phyloP scores from a whole-genome alignment of 371 early-diverging fungal species.

The Smittium culicis region DNA sequence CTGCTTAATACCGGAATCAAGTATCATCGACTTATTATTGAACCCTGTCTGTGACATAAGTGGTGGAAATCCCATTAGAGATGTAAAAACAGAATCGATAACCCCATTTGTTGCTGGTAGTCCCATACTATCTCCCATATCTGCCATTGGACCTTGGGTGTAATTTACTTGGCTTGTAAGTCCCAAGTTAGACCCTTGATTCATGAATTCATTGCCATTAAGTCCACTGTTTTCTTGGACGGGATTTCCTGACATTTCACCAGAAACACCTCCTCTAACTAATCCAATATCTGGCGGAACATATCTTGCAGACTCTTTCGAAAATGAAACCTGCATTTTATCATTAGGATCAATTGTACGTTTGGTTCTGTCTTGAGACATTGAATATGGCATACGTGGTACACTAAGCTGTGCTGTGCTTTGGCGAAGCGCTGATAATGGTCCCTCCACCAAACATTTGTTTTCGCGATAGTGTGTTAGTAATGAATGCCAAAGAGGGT shows the following conservation, averaged over 20 bases:
- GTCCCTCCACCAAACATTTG: slow-evolving; percentile 87
- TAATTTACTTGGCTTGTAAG: neutral
- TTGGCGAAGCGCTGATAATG: slow-evolving; percentile 66
- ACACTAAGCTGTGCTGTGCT: slow-evolving; percentile 27
- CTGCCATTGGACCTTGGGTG: neutral
- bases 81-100: slow-evolving; percentile 3
- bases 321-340: neutral
- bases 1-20: neutral
- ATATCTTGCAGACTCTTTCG: neutral
- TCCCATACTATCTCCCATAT: neutral
- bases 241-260: neutral
- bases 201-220: neutral
- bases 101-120: neutral
- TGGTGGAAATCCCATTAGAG: slow-evolving; percentile 1
- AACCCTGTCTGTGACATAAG: slow-evolving; percentile 4
- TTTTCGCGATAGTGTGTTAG: slow-evolving; percentile 84
- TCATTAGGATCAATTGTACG: neutral
- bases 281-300: slow-evolving; percentile 6
- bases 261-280: neutral
- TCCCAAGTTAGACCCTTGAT: neutral
- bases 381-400: slow-evolving; percentile 19
- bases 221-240: neutral
- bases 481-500: slow-evolving; percentile 93
- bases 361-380: slow-evolving; percentile 4
- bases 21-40: neutral